phyloP scores from a whole-genome alignment of 305 asterid species.

The Petunia hybrid region DNA sequence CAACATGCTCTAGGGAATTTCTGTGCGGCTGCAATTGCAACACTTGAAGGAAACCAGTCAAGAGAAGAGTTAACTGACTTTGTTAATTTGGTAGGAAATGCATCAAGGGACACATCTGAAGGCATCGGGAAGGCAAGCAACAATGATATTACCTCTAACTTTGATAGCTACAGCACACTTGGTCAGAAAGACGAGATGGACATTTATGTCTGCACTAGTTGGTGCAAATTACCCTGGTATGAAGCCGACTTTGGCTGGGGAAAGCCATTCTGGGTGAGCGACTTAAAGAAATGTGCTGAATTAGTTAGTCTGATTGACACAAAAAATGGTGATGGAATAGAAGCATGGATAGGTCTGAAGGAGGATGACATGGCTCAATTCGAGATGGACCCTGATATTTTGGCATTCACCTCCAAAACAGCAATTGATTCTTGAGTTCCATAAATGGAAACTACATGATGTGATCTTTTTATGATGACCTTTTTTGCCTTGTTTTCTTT shows the following conservation, averaged over 20 bases:
- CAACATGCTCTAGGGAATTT: neutral
- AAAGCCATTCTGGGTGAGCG: slow-evolving; percentile 34
- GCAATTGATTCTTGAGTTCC: neutral
- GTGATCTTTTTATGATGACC: neutral
- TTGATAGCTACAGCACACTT: neutral
- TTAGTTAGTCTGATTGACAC: neutral
- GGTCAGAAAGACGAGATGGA: neutral
- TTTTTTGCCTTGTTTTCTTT: neutral
- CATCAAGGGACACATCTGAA: neutral
- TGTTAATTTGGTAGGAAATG: neutral
- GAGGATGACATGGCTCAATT: slow-evolving; percentile 9
- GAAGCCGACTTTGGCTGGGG: slow-evolving; percentile 36
- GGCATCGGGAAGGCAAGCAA: neutral
- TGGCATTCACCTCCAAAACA: neutral
- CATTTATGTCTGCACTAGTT: neutral
- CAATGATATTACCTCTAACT: neutral
- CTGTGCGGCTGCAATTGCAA: neutral
- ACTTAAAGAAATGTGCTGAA: neutral
- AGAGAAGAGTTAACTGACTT: neutral
- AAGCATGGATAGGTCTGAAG: slow-evolving; percentile 28
- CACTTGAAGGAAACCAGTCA: neutral
- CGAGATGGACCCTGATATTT: neutral
- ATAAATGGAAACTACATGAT: neutral
- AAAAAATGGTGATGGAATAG: slow-evolving; percentile 28
- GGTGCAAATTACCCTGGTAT: slow-evolving; percentile 31